Percentiles rank a stretch among this genome's conserved stretches.
These are phyloP conservation scores for Ophiobolus disseminans DNA, from an alignment of 2,329 filamentous ascomycete genomes.

Conservation along the genomic window DNA sequence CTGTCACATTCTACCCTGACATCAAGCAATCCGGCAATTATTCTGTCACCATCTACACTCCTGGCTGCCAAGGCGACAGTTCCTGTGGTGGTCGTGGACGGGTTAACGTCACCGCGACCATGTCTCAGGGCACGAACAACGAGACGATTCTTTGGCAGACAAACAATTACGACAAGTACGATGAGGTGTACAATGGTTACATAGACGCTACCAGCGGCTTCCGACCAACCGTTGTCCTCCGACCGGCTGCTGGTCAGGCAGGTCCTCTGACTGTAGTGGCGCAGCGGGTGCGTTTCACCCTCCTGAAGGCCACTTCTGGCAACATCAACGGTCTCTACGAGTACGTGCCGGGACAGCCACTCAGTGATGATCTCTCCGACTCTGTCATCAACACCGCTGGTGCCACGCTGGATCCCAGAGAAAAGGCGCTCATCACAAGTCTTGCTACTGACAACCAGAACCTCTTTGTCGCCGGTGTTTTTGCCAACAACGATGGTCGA, in stretches of 20 bases:
- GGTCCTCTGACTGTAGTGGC: slow-evolving; percentile 80
- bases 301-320: slow-evolving; percentile 75
- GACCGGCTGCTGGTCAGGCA: slow-evolving; percentile 69
- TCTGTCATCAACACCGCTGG: slow-evolving; percentile 82
- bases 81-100: slow-evolving; percentile 78
- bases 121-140: slow-evolving; percentile 59
- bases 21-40: slow-evolving; percentile 92
- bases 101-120: slow-evolving; percentile 79
- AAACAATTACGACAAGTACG: slow-evolving; percentile 96
- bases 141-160: slow-evolving; percentile 79
- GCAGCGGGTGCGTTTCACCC: slow-evolving; percentile 80
- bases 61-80: slow-evolving; percentile 82
- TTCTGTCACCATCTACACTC: slow-evolving; percentile 88
- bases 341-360: slow-evolving; percentile 72
- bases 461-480: slow-evolving; percentile 83
- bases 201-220: slow-evolving; percentile 81
- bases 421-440: slow-evolving; percentile 72
- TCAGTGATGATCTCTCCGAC: slow-evolving; percentile 69
- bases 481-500: slow-evolving; percentile 66
- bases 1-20: slow-evolving; percentile 81
- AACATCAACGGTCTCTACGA: slow-evolving; percentile 91
- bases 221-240: slow-evolving; percentile 79
- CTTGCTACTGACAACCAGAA: slow-evolving; percentile 68
- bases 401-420: slow-evolving; percentile 64
- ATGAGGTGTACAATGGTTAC: slow-evolving; percentile 85